phyloP scores from a whole-genome alignment of 2,329 filamentous ascomycete species.

The Cladosporium sp. region DNA sequence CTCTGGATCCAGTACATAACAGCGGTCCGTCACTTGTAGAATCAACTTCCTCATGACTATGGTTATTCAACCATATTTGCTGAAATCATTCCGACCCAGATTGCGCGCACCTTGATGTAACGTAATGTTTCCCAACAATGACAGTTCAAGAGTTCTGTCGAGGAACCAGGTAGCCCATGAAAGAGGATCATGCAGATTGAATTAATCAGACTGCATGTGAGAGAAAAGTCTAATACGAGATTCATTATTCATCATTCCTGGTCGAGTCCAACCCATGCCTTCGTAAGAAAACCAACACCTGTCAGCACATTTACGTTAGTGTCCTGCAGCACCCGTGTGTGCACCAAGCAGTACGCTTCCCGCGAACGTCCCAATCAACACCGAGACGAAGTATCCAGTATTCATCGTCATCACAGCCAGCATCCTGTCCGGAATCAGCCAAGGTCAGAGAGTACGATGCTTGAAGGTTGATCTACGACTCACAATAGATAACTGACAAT shows the following conservation, averaged over 20 bases:
- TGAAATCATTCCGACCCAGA: no score
- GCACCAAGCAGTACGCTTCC: slow-evolving; percentile 48
- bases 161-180: not conserved
- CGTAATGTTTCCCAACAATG: not conserved
- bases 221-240: not conserved
- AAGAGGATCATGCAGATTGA: not conserved
- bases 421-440: slow-evolving; percentile 61
- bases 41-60: slow-evolving; percentile 8
- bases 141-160: not conserved
- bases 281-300: not conserved
- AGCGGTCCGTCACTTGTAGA: slow-evolving; percentile 6
- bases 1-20: slow-evolving; percentile 8
- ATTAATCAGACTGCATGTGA: not conserved
- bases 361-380: slow-evolving; percentile 72
- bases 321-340: slow-evolving; percentile 23
- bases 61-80: not conserved
- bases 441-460: not conserved
- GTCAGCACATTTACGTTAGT: slow-evolving; percentile 1
- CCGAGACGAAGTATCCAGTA: slow-evolving; percentile 75
- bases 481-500: slow-evolving; percentile 81
- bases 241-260: not conserved
- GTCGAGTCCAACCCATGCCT: not conserved
- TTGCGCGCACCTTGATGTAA: not conserved
- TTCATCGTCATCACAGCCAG: slow-evolving; percentile 87
- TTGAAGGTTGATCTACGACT: slow-evolving; percentile 42